Base-by-base conservation (phyloP, 129 eudicot species). In the Gnaphalium uliginosum region DNA sequence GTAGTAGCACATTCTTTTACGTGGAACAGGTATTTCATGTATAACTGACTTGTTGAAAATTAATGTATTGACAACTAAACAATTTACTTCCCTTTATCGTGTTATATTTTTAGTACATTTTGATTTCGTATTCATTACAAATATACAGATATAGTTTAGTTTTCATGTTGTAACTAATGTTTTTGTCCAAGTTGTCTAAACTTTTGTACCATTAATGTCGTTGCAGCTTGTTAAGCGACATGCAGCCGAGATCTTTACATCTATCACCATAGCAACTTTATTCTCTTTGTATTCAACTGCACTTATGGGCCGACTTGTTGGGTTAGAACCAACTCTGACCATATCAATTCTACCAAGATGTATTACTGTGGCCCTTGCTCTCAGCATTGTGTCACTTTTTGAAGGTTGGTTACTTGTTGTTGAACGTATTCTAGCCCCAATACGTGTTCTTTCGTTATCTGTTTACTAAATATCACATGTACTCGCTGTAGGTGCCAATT, bases 261-360 rank as follows among this genome's bases (percentile, higher is more conserved):
- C 97, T 35, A 89, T 95, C 64, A 91, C 86, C 58, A 78, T 91
- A 32, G 77, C 99, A 75, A 84, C 92, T 53, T 19, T 95, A 22
- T 95, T 95, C 81, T 95, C 99, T 39, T 74, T 95, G 84, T 95
- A 95, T 66, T 95, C 99, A 10, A 95, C 99, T 25, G 99, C 99
- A 61, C 76, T 95, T 56, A 58, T 87, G 48, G 99, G 99, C 14
- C 92, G 99, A 27, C 90, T 95, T n/a, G 85, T 83, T 81, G 99
- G 94, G 53, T 81, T 95, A 29, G 97, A 95, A 79, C 93, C 86
- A 70, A 63, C 85, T 70, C 58, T 95, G 32, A 91, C 97, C 41
- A 60, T 95, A 73, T 95, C 99, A 53, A 77, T 95, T 76, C 86
- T 95, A 23, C 99, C 99, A 13, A 88, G 99, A 83, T 95, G 99